These are phyloP conservation scores for Nepenthes alata DNA, from an alignment of 179 eudicot species.

Conservation along the genomic window DNA sequence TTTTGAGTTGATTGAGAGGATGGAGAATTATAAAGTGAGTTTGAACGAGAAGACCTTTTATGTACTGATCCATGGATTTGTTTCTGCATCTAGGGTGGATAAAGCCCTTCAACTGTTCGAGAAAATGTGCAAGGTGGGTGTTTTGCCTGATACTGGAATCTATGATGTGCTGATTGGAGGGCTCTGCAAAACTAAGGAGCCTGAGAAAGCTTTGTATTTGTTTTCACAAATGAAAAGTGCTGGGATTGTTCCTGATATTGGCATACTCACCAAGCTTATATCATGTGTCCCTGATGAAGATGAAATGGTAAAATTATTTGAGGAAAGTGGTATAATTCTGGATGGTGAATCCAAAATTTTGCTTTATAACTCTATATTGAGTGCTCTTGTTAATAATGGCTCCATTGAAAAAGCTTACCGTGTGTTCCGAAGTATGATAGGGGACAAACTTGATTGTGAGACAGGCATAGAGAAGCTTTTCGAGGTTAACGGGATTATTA, in stretches of 20 bases:
- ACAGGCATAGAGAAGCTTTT: constrained; percentile 25
- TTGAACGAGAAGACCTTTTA: constrained; percentile 64
- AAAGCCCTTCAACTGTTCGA: constrained; percentile 49
- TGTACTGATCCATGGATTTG: constrained; percentile 70
- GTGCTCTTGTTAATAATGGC: constrained; percentile 33
- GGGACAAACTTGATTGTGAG: constrained; percentile 16
- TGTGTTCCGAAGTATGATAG: constrained; percentile 27
- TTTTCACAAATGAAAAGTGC: constrained; percentile 33
- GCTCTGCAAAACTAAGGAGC: constrained; percentile 42
- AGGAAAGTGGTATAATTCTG: constrained; percentile 24
- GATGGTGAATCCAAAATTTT: constrained; percentile 18
- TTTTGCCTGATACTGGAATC: constrained; percentile 37
- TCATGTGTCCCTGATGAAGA: constrained; percentile 32
- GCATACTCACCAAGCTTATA: constrained; percentile 39
- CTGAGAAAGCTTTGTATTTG: constrained; percentile 39
- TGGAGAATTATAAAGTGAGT: constrained; percentile 33
- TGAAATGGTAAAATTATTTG: constrained; percentile 32
- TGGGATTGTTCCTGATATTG: constrained; percentile 52
- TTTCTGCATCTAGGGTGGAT: constrained; percentile 42
- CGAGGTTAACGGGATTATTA: constrained; percentile 13
- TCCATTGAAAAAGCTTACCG: constrained; percentile 40
- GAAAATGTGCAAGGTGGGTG: constrained; percentile 47
- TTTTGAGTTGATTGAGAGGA: constrained; percentile 50
- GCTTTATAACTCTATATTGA: constrained; percentile 43
- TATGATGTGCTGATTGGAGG: constrained; percentile 61